These are phyloP conservation scores for Nemania diffusa DNA, from an alignment of 2,329 filamentous ascomycete species.

Conservation along the genomic window DNA sequence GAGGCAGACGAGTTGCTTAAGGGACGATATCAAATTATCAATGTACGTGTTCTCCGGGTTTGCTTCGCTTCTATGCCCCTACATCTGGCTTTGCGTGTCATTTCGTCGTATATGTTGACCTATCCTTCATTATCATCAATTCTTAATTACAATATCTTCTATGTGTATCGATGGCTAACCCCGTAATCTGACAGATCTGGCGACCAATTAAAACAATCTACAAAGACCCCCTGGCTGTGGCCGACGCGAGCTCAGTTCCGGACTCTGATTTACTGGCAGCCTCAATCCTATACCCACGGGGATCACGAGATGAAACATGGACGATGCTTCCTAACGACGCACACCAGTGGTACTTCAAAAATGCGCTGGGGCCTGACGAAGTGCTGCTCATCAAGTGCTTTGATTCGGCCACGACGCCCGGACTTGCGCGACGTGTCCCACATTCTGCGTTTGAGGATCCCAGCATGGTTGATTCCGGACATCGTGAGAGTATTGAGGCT, in stretches of 20 bases:
- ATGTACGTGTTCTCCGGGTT: constrained; percentile 35
- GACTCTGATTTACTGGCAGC: constrained; percentile 55
- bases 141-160: background rate
- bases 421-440: constrained; percentile 60
- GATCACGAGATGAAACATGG: constrained; percentile 52
- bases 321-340: constrained; percentile 51
- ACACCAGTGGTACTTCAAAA: constrained; percentile 64
- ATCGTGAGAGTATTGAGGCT: constrained; percentile 67
- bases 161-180: background rate
- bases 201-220: constrained; percentile 60
- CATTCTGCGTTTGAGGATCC: constrained; percentile 65
- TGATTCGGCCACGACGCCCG: constrained; percentile 61
- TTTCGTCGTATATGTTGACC: background rate
- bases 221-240: constrained; percentile 56
- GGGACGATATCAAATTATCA: constrained; percentile 49
- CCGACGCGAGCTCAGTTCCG: constrained; percentile 51
- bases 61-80: constrained; percentile 1
- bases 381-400: constrained; percentile 68
- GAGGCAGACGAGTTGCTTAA: constrained; percentile 51
- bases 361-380: constrained; percentile 60
- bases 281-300: constrained; percentile 50
- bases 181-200: constrained; percentile 51
- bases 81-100: background rate
- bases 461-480: constrained; percentile 53
- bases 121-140: background rate